Evolutionary conservation across 2,329 filamentous ascomycete genomes (phyloP), one percentile per base, ranked within the genome.

Genomic region (Lachnellula willkommii): DNA sequence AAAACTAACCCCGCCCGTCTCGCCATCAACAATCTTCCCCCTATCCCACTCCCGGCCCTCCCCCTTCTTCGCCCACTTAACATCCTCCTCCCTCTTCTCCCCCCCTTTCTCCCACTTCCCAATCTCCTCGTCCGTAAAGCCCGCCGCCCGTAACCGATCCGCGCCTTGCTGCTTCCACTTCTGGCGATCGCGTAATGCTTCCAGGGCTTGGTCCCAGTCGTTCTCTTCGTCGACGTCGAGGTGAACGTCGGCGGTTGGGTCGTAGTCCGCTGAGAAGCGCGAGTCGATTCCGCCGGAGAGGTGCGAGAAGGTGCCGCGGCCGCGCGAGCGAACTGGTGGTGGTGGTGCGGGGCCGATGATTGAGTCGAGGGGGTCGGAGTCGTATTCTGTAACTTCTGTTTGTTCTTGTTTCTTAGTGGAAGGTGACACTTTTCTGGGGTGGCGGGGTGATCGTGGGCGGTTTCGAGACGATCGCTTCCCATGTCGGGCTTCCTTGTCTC

Each of bases 191-290:
- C 87, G 81, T 54, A 90, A 78, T 4, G 86, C 84, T 71, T 95
- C 90, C 1, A 94, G 76, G 1, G 88, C 84, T 64, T 89, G 82
- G 46, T 89, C 88, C 91, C 90, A 96, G 57, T 89, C 83, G 58
- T 86, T 84, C 28, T 77, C 78, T 22, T 70, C 71, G 2, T 73
- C 74, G 1, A 76, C 74, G 58, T 79, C 78, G 48, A 76, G 72
- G 40, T 77, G 73, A 3, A 87, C 71, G 63, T 89, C 82, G n/a
- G 74, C 69, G 6, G 71, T 77, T 0, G 80, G 79, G 57, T 83
- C 77, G 63, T 87, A 87, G 50, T 76, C 79, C 1, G 83, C 75
- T 1, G 87, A 85, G 70, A 96, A 97, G 52, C 89, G 89, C 24
- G 80, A 77, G 67, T 96, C 91, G 62, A 96, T 95, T 32, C 28